phyloP scores from a whole-genome alignment of 2,329 filamentous ascomycete species.

The Colletotrichum liaoningense region DNA sequence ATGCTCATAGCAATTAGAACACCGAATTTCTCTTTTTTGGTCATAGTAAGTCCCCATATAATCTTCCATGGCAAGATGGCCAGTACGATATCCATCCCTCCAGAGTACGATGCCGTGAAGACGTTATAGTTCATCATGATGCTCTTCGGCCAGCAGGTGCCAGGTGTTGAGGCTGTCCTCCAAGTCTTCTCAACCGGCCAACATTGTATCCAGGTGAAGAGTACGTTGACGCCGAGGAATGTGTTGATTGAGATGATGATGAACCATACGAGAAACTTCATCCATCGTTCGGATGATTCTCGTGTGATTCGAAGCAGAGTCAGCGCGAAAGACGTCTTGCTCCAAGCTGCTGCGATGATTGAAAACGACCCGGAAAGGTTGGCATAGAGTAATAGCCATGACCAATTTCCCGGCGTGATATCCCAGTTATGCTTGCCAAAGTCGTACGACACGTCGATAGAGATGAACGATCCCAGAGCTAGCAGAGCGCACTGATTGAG shows the following conservation, averaged over 20 bases:
- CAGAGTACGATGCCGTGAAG: constrained; percentile 46
- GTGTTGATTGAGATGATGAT: constrained; percentile 41
- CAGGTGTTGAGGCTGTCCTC: constrained; percentile 35
- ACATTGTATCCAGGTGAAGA: constrained; percentile 43
- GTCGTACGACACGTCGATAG: constrained; percentile 28
- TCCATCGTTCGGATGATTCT: constrained; percentile 37
- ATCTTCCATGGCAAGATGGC: constrained; percentile 54
- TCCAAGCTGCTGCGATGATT: constrained; percentile 40
- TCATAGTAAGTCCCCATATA: constrained; percentile 53
- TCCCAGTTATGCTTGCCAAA: constrained; percentile 35
- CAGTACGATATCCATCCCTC: constrained; percentile 51
- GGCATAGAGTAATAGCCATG: constrained; percentile 34
- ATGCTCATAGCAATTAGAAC: constrained; percentile 54
- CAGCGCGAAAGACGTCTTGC: constrained; percentile 45
- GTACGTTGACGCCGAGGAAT: constrained; percentile 36
- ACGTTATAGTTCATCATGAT: constrained; percentile 46
- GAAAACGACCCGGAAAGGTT: constrained; percentile 37
- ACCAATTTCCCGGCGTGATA: constrained; percentile 26
- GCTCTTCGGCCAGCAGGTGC: constrained; percentile 41
- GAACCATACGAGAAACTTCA: constrained; percentile 42
- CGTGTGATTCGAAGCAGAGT: constrained; percentile 42
- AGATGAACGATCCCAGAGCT: constrained; percentile 23
- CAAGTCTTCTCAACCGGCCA: constrained; percentile 41
- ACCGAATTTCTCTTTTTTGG: constrained; percentile 52
- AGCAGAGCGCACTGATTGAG: constrained; percentile 18